Evolutionary conservation across 2,329 filamentous ascomycete species (phyloP).

Genomic region (Neofusicoccum kwambonambiense): DNA sequence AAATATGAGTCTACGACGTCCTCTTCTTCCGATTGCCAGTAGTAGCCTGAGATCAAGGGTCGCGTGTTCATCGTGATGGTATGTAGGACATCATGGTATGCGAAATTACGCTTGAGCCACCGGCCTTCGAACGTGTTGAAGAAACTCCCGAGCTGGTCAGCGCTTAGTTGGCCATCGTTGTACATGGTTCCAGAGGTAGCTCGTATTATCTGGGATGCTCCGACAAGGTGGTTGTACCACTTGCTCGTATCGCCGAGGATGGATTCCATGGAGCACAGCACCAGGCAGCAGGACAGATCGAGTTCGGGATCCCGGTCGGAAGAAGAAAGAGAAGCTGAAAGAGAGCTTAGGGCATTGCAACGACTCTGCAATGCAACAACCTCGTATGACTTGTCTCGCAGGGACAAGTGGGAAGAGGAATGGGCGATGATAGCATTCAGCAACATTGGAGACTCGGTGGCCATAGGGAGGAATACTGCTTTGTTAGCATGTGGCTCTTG

Average conservation of each 20-base stretch:
- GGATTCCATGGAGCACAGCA: constrained; percentile 18
- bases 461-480: constrained; percentile 18
- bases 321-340: constrained; percentile 16
- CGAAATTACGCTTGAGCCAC: constrained; percentile 17
- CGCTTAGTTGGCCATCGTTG: neutral
- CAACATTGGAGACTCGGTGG: constrained; percentile 17
- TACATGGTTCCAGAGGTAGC: constrained; percentile 1
- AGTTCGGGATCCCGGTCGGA: constrained; percentile 13
- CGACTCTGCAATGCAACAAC: constrained; percentile 18
- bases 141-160: constrained; percentile 1
- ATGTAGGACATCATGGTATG: constrained; percentile 17
- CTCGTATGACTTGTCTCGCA: constrained; percentile 18
- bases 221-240: constrained; percentile 18
- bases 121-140: constrained; percentile 18
- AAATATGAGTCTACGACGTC: constrained; percentile 15
- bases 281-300: constrained; percentile 16
- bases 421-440: constrained; percentile 19
- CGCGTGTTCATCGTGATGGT: constrained; percentile 12
- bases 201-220: constrained; percentile 16
- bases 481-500: neutral
- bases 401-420: constrained; percentile 17
- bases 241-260: constrained; percentile 17
- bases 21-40: constrained; percentile 5
- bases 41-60: constrained; percentile 13
- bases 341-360: constrained; percentile 15